Percentiles rank a stretch among this genome's conserved stretches.
These are phyloP conservation scores for Trametes maxima DNA, from an alignment of 768 basidiomycete genomes.

Conservation along the genomic window DNA sequence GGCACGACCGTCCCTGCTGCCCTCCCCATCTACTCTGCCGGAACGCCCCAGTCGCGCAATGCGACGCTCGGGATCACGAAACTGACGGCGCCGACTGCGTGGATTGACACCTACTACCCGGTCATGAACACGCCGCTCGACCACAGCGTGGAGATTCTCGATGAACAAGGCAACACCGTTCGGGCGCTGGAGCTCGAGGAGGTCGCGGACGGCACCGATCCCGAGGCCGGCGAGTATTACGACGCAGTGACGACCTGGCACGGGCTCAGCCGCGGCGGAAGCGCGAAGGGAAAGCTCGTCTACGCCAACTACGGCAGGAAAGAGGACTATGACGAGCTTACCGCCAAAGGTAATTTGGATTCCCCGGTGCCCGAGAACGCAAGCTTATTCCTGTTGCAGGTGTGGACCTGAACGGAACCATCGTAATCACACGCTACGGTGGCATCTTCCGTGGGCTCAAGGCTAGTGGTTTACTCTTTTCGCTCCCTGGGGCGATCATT, in stretches of 20 bases:
- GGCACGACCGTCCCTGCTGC: slow-evolving; percentile 45
- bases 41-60: slow-evolving; percentile 63
- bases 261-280: slow-evolving; percentile 77
- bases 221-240: slow-evolving; percentile 66
- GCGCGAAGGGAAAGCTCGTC: slow-evolving; percentile 67
- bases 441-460: slow-evolving; percentile 83
- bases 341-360: slow-evolving; percentile 36
- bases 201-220: slow-evolving; percentile 72
- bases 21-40: slow-evolving; percentile 71
- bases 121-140: slow-evolving; percentile 79
- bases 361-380: neutral
- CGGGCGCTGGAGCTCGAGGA: slow-evolving; percentile 80
- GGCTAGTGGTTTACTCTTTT: slow-evolving; percentile 39
- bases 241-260: slow-evolving; percentile 83
- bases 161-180: slow-evolving; percentile 49
- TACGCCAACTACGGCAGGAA: slow-evolving; percentile 84
- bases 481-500: neutral
- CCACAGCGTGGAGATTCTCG: slow-evolving; percentile 67
- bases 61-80: slow-evolving; percentile 59
- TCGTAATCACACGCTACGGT: slow-evolving; percentile 81
- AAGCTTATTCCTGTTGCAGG: slow-evolving; percentile 41
- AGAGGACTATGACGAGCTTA: slow-evolving; percentile 71
- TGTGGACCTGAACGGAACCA: slow-evolving; percentile 72
- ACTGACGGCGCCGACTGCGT: slow-evolving; percentile 58
- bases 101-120: slow-evolving; percentile 90